Evolutionary conservation across 78 protist genomes (phyloP).

Genomic region (Mantamonas sphyraenae): DNA sequence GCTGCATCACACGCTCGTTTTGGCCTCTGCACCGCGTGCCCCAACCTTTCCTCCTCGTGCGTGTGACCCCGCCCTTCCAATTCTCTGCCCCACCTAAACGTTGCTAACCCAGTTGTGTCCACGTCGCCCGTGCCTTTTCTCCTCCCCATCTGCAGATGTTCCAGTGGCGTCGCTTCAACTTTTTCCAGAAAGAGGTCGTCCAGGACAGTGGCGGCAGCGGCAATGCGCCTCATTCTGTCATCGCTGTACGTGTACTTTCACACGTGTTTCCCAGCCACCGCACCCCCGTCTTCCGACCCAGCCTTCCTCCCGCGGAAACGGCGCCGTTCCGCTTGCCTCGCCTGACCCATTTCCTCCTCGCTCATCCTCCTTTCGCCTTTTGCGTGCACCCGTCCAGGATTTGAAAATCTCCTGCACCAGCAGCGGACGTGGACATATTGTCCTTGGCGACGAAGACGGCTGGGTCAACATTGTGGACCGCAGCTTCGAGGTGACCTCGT

Average conservation of each 20-base stretch:
- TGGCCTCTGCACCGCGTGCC: no score
- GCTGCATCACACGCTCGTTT: no score
- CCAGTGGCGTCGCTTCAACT: constrained; percentile 27
- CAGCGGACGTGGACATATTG: neutral
- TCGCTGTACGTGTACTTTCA: neutral
- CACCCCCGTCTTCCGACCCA: no score
- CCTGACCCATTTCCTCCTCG: neutral
- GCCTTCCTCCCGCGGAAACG: no score
- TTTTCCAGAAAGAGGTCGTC: constrained; percentile 25
- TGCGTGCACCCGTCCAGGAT: neutral
- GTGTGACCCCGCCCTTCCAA: no score
- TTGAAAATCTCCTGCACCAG: neutral
- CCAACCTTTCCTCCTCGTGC: no score
- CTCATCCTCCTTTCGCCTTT: neutral
- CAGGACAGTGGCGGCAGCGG: neutral
- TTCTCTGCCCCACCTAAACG: no score
- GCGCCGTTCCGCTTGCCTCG: no score
- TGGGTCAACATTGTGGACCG: neutral
- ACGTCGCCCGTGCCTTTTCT: no score
- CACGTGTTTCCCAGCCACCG: neutral
- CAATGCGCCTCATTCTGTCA: neutral
- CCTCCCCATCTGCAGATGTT: no score
- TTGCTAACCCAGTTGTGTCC: no score
- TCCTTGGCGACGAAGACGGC: constrained; percentile 1
- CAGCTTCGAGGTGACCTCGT: neutral